These are phyloP conservation scores for Didymella pomorum DNA, from an alignment of 2,329 filamentous ascomycete genomes.

Conservation along the genomic window DNA sequence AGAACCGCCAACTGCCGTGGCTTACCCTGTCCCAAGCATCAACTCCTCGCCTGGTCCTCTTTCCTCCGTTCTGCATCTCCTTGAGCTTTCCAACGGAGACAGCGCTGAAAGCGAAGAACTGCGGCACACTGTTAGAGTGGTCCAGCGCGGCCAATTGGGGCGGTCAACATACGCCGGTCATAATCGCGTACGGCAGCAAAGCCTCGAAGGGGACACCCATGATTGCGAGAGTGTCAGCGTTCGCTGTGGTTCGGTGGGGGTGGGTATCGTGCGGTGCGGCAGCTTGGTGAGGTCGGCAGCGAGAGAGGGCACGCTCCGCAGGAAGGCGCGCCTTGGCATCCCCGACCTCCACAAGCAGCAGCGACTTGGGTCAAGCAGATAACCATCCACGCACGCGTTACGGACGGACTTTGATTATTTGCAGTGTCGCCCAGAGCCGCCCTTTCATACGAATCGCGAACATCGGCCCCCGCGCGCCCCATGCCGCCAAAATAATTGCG, in stretches of 20 bases:
- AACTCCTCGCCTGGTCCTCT: conserved; percentile 65
- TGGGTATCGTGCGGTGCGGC: conserved; percentile 16
- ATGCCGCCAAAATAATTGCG: conserved; percentile 35
- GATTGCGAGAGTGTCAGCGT: conserved; percentile 44
- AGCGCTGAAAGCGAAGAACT: conserved; percentile 70
- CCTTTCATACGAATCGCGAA: conserved; percentile 47
- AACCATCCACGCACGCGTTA: conserved; percentile 40
- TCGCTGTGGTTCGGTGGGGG: conserved; percentile 33
- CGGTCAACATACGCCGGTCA: conserved; percentile 62
- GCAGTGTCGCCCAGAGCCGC: conserved; percentile 44
- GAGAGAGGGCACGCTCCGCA: conserved; percentile 17
- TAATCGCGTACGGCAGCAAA: conserved; percentile 69
- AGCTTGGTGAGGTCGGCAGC: conserved; percentile 22
- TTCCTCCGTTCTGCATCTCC: conserved; percentile 69
- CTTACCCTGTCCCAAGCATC: conserved; percentile 72
- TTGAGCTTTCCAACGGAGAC: conserved; percentile 65
- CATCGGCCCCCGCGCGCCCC: conserved; percentile 27
- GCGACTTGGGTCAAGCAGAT: conserved; percentile 38
- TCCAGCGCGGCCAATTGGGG: conserved; percentile 18
- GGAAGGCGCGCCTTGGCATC: conserved; percentile 23
- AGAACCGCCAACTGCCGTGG: conserved; percentile 25
- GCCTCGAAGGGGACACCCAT: conserved; percentile 75
- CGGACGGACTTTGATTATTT: conserved; percentile 35
- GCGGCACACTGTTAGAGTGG: conserved; percentile 33
- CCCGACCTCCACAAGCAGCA: conserved; percentile 36